Base-by-base conservation (phyloP, 768 basidiomycete genomes). In the Tulasnella sp. region DNA sequence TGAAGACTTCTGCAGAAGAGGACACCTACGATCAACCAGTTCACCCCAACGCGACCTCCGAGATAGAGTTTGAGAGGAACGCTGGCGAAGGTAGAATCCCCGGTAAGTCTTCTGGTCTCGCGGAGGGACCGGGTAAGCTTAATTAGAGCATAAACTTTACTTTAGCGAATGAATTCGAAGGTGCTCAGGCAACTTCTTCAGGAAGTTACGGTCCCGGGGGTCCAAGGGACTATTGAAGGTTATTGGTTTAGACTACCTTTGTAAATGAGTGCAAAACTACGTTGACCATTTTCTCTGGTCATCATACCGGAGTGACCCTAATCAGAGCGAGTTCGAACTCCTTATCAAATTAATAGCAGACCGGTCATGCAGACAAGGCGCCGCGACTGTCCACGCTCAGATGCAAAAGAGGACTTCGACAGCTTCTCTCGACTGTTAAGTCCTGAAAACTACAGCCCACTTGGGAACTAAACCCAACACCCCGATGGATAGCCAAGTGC, bases 121-220 rank as follows among this genome's bases (percentile, higher is more conserved):
- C 54, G 3, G 20, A 18, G 9, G 6, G 16, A 42, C 18, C 3
- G 18, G 4, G 7, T n/a, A 48, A 24, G 75, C 22, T 5, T 20
- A 50, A 7, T 50, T 8, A 50, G 16, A 50, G n/a, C 11, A 46
- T 42, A 18, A 46, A 16, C 20, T 37, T 34, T 2, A 22, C 2
- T 34, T n/a, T 54, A 76, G 75, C 75, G 24, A 76, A 76, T 16
- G 46, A 76, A 34, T 31, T 54, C 24, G 46, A 46, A n/a, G 75
- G 75, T 31, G 75, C 75, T 48, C 75, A 76, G 46, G 31, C 75
- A 31, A 44, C 31, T 20, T 50, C 75, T 34, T 76, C 75, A 3
- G 75, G 75, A 8, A 42, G 37, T 37, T 37, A 37, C 37, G 37
- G 48, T 12, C n/a, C 11, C 28, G 60, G 60, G 4, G 60, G 7